phyloP scores from a whole-genome alignment of 2,329 filamentous ascomycete species.

The Microsporum audouinii region DNA sequence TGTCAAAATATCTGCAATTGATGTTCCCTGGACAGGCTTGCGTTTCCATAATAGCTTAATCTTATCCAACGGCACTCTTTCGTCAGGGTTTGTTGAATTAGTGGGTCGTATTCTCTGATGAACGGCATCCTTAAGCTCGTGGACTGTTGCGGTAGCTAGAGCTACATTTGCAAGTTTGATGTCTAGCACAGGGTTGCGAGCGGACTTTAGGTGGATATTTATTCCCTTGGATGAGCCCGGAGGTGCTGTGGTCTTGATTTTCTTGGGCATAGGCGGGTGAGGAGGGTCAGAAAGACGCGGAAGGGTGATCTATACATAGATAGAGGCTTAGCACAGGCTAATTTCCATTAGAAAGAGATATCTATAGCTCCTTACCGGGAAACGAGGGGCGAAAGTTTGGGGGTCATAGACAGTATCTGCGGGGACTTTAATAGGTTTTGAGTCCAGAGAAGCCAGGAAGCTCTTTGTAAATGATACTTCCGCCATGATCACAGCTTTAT shows the following conservation, averaged over 20 bases:
- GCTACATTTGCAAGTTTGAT: conserved; percentile 52
- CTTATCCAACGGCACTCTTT: conserved; percentile 48
- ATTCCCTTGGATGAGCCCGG: conserved; percentile 33
- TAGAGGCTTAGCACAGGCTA: conserved; percentile 3
- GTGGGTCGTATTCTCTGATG: conserved; percentile 41
- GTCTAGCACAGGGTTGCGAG: conserved; percentile 62
- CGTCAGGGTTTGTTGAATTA: conserved; percentile 39
- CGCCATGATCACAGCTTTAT: conserved; percentile 44
- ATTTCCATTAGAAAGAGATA: not conserved
- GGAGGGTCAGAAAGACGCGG: conserved; percentile 34
- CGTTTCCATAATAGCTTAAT: conserved; percentile 78
- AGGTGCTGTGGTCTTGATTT: conserved; percentile 22
- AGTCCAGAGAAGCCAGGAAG: conserved; percentile 71
- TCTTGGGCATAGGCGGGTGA: conserved; percentile 36
- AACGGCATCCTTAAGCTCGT: conserved; percentile 64
- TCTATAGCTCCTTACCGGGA: conserved; percentile 50
- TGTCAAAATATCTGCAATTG: conserved; percentile 59
- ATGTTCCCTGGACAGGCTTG: conserved; percentile 73
- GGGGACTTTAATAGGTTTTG: conserved; percentile 67
- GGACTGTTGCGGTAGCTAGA: conserved; percentile 58
- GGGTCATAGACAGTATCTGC: conserved; percentile 84
- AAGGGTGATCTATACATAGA: conserved; percentile 32
- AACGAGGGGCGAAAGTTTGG: conserved; percentile 60
- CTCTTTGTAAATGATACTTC: conserved; percentile 74
- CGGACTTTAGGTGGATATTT: conserved; percentile 36